These are phyloP conservation scores for Penicillium sp. DNA, from an alignment of 2,329 filamentous ascomycete species.

Conservation along the genomic window DNA sequence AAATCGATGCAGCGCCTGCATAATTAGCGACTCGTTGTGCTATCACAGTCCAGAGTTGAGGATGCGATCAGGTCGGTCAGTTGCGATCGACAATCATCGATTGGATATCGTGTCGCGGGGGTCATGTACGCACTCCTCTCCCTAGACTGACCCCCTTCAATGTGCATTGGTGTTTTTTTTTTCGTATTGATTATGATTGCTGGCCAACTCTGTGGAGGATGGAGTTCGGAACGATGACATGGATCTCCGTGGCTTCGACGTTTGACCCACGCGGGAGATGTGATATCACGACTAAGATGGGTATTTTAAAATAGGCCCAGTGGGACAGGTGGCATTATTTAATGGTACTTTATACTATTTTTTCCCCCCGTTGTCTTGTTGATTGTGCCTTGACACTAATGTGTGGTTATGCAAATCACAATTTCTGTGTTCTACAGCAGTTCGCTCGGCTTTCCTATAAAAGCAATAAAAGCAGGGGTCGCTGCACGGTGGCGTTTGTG, in stretches of 20 bases:
- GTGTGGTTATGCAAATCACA: too few relatives aligned
- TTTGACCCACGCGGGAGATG: background rate
- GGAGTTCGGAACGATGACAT: background rate
- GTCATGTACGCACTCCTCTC: background rate
- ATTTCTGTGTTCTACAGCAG: too few relatives aligned
- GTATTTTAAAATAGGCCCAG: too few relatives aligned
- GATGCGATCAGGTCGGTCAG: too few relatives aligned
- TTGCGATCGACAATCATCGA: background rate
- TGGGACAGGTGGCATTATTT: too few relatives aligned
- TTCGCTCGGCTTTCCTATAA: background rate
- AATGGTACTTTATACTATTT: too few relatives aligned
- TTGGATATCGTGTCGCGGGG: background rate
- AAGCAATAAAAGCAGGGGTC: too few relatives aligned
- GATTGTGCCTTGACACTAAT: too few relatives aligned
- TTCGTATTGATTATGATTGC: too few relatives aligned
- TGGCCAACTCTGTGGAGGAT: too few relatives aligned
- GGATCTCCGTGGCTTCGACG: background rate
- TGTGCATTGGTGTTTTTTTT: too few relatives aligned
- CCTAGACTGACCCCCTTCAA: background rate
- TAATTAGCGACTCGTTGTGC: background rate
- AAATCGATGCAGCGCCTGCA: background rate
- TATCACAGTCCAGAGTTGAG: background rate
- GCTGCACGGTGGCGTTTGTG: background rate
- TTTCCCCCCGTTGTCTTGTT: background rate
- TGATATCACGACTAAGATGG: background rate